Evolutionary conservation across 768 basidiomycete genomes (phyloP).

Genomic region (Hirschioporus abietinus): DNA sequence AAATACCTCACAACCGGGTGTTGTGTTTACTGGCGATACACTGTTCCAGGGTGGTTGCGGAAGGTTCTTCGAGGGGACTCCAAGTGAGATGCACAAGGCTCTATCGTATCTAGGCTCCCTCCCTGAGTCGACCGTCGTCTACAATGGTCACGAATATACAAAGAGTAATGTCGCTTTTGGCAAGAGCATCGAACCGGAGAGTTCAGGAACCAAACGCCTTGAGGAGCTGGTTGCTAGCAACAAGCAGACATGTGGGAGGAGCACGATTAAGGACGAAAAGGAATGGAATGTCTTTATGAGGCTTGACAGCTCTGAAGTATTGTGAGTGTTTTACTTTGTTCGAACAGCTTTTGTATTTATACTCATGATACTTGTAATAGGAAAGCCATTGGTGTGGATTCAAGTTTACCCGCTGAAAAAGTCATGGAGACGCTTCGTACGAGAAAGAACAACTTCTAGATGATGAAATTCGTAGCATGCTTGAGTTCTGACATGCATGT

Average conservation of each 20-base stretch:
- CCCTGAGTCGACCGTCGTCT: constrained; percentile 75
- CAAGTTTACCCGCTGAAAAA: constrained; percentile 39
- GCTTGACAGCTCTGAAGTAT: constrained; percentile 52
- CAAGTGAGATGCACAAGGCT: constrained; percentile 74
- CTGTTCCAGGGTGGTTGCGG: constrained; percentile 85
- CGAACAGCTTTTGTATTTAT: background rate
- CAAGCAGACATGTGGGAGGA: constrained; percentile 66
- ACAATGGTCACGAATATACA: constrained; percentile 94
- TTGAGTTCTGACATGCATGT: no score
- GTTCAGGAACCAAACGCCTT: constrained; percentile 55
- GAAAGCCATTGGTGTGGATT: constrained; percentile 37
- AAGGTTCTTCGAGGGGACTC: constrained; percentile 89
- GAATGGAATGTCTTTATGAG: constrained; percentile 96
- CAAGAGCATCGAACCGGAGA: constrained; percentile 54
- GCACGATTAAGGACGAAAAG: constrained; percentile 92
- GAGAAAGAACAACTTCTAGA: constrained; percentile 75
- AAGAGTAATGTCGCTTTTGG: constrained; percentile 68
- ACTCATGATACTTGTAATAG: constrained; percentile 33
- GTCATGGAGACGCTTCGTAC: constrained; percentile 75
- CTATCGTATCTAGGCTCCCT: constrained; percentile 65
- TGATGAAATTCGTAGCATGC: no score
- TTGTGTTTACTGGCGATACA: constrained; percentile 93
- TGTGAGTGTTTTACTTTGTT: constrained; percentile 38
- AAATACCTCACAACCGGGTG: constrained; percentile 49
- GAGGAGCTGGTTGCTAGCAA: constrained; percentile 52